Percentiles rank a stretch among this genome's conserved stretches.
Conservation (phyloP, 805 yeast genomes). For the Candida tallmaniae region DNA sequence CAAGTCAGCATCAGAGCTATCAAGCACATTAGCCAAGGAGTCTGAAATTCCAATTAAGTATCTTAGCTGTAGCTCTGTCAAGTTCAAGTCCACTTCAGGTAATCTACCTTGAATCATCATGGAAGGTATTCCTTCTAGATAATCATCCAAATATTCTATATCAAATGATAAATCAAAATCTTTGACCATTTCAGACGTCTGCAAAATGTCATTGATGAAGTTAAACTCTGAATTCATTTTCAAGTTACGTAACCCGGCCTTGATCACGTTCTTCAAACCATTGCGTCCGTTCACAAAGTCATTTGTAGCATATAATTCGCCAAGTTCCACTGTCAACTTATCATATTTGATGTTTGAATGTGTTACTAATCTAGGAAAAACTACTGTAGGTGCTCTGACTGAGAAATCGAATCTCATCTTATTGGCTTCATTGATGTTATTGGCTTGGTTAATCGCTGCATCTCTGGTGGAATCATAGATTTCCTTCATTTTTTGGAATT, state of each 20-base stretch:
- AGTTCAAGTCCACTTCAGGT: constrained; percentile 55
- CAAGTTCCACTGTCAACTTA: constrained; percentile 65
- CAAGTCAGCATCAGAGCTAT: constrained; percentile 32
- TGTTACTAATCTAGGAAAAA: constrained; percentile 51
- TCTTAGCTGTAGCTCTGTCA: constrained; percentile 70
- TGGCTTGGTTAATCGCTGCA: constrained; percentile 82
- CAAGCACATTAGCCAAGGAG: constrained; percentile 54
- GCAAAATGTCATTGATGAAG: constrained; percentile 41
- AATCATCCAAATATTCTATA: constrained; percentile 49
- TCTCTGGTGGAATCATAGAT: constrained; percentile 88
- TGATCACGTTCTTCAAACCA: constrained; percentile 46
- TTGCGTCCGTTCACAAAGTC: constrained; percentile 37
- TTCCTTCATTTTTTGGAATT: constrained; percentile 79
- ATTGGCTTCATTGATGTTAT: constrained; percentile 52
- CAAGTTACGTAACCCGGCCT: constrained; percentile 69
- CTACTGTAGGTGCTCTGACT: constrained; percentile 76
- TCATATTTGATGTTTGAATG: constrained; percentile 41
- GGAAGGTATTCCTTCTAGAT: constrained; percentile 39
- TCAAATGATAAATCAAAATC: constrained; percentile 58
- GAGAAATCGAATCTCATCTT: constrained; percentile 67
- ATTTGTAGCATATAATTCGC: constrained; percentile 75
- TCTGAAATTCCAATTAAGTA: constrained; percentile 53
- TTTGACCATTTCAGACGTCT: constrained; percentile 60
- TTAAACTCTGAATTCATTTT: constrained; percentile 60
- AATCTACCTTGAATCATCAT: constrained; percentile 52